Evolutionary conservation across 2,329 filamentous ascomycete genomes (phyloP).

Genomic region (Apiospora hydei): DNA sequence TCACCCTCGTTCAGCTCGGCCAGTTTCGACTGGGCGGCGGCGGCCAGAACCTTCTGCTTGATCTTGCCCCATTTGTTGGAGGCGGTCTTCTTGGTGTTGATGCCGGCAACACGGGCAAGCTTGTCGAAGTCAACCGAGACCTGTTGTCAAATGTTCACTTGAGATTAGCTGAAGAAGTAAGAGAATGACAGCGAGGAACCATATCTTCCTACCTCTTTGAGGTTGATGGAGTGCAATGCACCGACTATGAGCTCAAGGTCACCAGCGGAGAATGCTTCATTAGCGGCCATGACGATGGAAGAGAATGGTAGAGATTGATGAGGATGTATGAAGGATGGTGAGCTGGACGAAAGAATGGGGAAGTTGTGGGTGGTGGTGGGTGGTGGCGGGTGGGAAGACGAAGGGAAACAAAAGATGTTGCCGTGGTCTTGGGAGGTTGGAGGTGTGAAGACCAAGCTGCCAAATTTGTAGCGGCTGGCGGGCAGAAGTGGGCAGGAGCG

Average conservation of each 20-base stretch:
- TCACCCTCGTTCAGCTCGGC: not conserved
- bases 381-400: not conserved
- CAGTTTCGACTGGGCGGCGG: not conserved
- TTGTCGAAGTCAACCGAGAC: not conserved
- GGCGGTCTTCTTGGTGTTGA: conserved; percentile 2
- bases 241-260: not conserved
- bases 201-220: not conserved
- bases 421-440: not conserved
- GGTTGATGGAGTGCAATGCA: not conserved
- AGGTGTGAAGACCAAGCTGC: not conserved
- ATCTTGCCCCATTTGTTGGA: not conserved
- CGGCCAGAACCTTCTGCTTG: not conserved
- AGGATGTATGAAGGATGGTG: no score
- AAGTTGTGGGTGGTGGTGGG: no score
- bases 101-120: not conserved
- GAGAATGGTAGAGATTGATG: not conserved
- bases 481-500: no score
- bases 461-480: not conserved
- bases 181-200: not conserved
- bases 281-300: not conserved
- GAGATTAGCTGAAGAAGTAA: not conserved
- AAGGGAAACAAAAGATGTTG: not conserved
- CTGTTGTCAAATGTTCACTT: not conserved
- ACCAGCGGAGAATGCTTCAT: not conserved
- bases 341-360: no score